Evolutionary conservation across 345 rosid species (phyloP).

Genomic region (Euphorbia lathyris): DNA sequence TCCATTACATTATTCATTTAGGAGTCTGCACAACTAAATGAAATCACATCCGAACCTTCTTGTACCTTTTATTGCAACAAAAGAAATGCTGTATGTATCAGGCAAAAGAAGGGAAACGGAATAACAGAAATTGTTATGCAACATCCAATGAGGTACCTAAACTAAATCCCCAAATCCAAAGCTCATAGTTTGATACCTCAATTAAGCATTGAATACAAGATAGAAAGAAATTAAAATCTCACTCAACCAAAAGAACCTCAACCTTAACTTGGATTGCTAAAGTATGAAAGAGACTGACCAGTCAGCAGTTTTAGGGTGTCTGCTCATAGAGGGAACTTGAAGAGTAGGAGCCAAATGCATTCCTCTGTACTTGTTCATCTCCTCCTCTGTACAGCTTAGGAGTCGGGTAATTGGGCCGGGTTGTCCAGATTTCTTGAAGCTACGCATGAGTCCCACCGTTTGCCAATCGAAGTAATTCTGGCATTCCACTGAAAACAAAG

Average conservation of each 20-base stretch:
- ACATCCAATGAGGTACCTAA: background rate
- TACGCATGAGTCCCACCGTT: constrained; percentile 87
- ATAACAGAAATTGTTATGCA: background rate
- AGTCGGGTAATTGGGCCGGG: constrained; percentile 95
- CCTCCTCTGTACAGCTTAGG: constrained; percentile 85
- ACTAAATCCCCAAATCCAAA: background rate
- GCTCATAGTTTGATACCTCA: background rate
- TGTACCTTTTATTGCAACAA: background rate
- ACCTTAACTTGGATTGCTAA: background rate
- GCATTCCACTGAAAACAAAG: constrained; percentile 95
- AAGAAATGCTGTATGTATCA: background rate
- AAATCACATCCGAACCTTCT: background rate
- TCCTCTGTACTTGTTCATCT: constrained; percentile 74
- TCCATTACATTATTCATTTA: background rate
- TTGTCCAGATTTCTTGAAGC: constrained; percentile 81
- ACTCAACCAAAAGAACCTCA: background rate
- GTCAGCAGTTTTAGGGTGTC: constrained; percentile 87
- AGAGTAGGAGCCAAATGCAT: constrained; percentile 89
- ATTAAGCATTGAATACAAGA: background rate
- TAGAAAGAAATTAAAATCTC: background rate
- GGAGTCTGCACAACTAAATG: background rate
- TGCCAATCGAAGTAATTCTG: constrained; percentile 98
- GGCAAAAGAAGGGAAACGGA: background rate
- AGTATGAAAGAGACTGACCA: constrained; percentile 41
- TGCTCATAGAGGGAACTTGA: constrained; percentile 91